Percentiles rank a stretch among this genome's conserved stretches.
Conservation (phyloP, 768 basidiomycete species). For the Hygrophorus pudorinus region DNA sequence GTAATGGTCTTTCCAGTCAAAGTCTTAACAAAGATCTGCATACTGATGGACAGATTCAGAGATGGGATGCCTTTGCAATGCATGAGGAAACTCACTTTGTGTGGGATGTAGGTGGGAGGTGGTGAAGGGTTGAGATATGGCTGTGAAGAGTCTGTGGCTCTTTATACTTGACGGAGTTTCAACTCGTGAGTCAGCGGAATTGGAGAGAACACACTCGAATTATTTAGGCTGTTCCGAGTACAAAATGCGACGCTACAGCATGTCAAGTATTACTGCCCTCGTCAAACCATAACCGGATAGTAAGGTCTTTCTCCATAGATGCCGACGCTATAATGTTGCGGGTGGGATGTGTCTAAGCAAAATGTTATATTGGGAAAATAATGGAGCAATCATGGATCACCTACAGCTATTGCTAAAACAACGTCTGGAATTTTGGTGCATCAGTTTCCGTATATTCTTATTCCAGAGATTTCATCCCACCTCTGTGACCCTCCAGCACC, state of each 20-base stretch:
- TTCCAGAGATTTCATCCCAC: constrained; percentile 25
- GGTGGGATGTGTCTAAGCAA: constrained; percentile 62
- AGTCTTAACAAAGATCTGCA: constrained; percentile 88
- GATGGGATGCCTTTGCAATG: background rate
- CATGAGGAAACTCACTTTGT: constrained; percentile 57
- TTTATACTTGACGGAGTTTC: constrained; percentile 21
- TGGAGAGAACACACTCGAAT: no score
- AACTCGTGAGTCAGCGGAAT: constrained; percentile 11
- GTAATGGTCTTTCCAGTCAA: constrained; percentile 90
- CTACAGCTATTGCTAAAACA: constrained; percentile 71
- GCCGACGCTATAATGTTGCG: constrained; percentile 74
- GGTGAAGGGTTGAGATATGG: constrained; percentile 1
- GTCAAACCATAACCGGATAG: constrained; percentile 76
- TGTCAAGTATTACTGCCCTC: constrained; percentile 77
- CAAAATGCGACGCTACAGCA: constrained; percentile 12
- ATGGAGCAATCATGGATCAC: constrained; percentile 13
- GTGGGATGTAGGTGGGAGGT: constrained; percentile 61
- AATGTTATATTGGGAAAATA: background rate
- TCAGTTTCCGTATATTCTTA: constrained; percentile 2
- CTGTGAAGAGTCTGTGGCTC: background rate
- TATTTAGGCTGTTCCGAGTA: no score
- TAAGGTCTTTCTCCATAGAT: constrained; percentile 82
- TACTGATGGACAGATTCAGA: constrained; percentile 15
- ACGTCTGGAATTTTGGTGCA: constrained; percentile 30
- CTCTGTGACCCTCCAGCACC: constrained; percentile 70